Evolutionary conservation across 78 protist species (phyloP), one percentile per base, ranked within the genome.

Genomic region (Dictyostelium intermedium): DNA sequence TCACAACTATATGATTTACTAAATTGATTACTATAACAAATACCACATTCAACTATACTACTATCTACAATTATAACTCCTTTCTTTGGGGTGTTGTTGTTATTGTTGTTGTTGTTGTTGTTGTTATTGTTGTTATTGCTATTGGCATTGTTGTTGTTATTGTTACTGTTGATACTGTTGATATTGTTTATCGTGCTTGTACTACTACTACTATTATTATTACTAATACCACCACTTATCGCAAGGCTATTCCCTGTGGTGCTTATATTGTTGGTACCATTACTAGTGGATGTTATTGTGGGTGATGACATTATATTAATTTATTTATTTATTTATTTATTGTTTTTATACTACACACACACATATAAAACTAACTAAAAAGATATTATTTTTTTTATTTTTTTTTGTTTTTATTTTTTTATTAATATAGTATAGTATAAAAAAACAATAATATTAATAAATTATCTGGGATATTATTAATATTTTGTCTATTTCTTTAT

Each of bases 1-100:
- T 87, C 93, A 69, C 93, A 87, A 79, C 85, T 73, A 66, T 73
- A 87, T 1, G 86, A 79, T 66, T 87, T 87, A 45, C 61, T 79
- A 87, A 87, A 87, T 43, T 87, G 66, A 32, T 47, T 79, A 45
- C 41, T 66, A 66, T 61, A 87, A 45, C 93, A 87, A 18, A 87
- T 66, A 39, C 93, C 83, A 56, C 93, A 87, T 45, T 87, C 93
- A n/a, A 87, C 85, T 25, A 87, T 18, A 23, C 86, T 63, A 45
- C 63, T 87, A 79, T 79, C 85, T 14, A 87, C 76, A 8, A 87
- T 34, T 25, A 78, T 78, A 20, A 41, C 39, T 35, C 80, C 80
- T n/a, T 23, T 41, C 45, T 78, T 78, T 34, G n/a, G 23, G 13
- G 27, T 37, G 35, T 34, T 35, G 13, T 18, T 74, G 35, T 73